Evolutionary conservation across 148 eudicot species (phyloP), one percentile per base, ranked within the genome.

Genomic region (Pouteria glomerata): DNA sequence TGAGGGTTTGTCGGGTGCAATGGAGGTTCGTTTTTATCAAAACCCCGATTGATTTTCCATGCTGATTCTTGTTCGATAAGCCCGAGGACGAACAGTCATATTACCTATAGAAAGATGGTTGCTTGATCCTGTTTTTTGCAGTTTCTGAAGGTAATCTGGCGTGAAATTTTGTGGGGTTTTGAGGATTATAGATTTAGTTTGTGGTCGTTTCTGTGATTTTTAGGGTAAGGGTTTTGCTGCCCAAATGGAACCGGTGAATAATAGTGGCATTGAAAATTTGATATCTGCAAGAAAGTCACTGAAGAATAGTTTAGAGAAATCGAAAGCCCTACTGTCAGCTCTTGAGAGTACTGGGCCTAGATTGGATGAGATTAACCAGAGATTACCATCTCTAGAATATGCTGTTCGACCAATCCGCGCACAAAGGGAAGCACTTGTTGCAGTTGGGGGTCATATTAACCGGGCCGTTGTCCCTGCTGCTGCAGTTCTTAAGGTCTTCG

Each of bases 351-450:
- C 68, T 3, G 65, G 73, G 34, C 56, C 74, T 71, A 57, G 60
- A 61, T 68, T 57, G 4, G 73, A 75, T 33, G 73, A 68, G 65
- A 75, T 75, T 60, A 60, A 35, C 66, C 78, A 69, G 31, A 75
- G 73, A 68, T 75, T 75, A 14, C 73, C 73, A 5, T 59, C 73
- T 75, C 62, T 75, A 51, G 78, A 69, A 61, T 51, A 68, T 0
- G 68, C 78, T 0, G 78, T 75, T 37, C 68, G 78, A 3, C 78
- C 78, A 7, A 75, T 75, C 62, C 73, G 78, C 2, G 78, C 78
- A 1, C 66, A 75, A 12, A 75, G 53, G 29, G 78, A 75, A 24
- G 68, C 78, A 0, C 78, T 75, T 29, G 35, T 26, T 15, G 60
- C 73, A 5, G 78, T 75, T 29, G 78, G 78, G 21, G 78, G 78